A percentile compares a stretch with the other conserved stretches of the same genome.
Evolutionary conservation across 2,329 filamentous ascomycete genomes (phyloP).

Genomic region (Talaromyces sp.): DNA sequence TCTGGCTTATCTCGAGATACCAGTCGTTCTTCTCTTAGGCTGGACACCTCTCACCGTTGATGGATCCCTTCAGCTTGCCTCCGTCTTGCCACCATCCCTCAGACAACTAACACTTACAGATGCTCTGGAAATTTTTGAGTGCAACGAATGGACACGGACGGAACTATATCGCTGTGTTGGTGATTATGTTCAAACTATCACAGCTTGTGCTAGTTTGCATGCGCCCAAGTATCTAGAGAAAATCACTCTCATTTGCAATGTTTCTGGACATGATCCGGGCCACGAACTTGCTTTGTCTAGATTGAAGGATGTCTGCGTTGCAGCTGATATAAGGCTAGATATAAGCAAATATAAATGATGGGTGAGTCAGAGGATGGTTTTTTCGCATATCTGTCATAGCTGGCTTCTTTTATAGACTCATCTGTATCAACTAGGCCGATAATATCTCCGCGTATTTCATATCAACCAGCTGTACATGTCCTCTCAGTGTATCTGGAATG

Average conservation of each 20-base stretch:
- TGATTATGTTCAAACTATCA: not conserved
- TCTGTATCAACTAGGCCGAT: too few relatives aligned
- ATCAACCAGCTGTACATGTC: not conserved
- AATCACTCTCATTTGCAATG: not conserved
- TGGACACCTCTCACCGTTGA: not conserved
- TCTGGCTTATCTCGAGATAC: not conserved
- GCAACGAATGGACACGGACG: not conserved
- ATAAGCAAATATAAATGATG: not conserved
- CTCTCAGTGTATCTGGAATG: too few relatives aligned
- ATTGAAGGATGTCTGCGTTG: not conserved
- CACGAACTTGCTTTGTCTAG: not conserved
- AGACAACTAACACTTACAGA: not conserved
- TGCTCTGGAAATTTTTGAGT: not conserved
- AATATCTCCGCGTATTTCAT: not conserved
- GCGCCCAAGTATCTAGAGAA: not conserved
- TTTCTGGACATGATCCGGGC: not conserved
- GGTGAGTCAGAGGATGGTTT: not conserved
- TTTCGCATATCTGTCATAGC: too few relatives aligned
- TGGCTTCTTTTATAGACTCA: too few relatives aligned
- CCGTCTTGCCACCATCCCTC: not conserved
- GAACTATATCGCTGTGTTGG: not conserved
- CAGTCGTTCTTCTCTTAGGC: not conserved
- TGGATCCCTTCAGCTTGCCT: not conserved
- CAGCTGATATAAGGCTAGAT: not conserved
- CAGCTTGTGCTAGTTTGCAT: not conserved